Evolutionary conservation across 2,329 filamentous ascomycete genomes (phyloP), one percentile per base, ranked within the genome.

Genomic region (Monosporascus sp.): DNA sequence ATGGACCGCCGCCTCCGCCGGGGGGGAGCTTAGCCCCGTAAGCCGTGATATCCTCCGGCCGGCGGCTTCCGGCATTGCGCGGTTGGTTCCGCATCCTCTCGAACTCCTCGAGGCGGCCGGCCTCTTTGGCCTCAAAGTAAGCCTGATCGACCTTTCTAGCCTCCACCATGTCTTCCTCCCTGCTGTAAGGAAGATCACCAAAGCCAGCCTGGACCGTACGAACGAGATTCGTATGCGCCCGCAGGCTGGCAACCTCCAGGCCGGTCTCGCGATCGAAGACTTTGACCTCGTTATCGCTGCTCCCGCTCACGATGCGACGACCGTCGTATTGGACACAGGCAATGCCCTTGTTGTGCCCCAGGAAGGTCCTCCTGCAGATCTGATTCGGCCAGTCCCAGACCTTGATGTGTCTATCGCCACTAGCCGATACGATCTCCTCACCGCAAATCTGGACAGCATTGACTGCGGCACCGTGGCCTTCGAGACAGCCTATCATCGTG

Each of bases 281-380:
- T 61, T 94, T 91, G 35, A 99, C 90, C 41, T 94, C 92, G 67
- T 95, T 91, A 69, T 99, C 94, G 62, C 92, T 97, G 70, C 92
- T 97, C 3, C 94, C 94, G 62, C 90, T 97, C 50, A 99, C 90
- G 57, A 99, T 95, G 20, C 94, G 84, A 49, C 90, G 85, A 25
- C 90, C 91, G 67, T 99, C 94, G 66, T 94, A 97, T 70, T 99
- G 93, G 17, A 99, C 92, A 68, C 94, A 99, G 3, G 94, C 94
- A 62, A 99, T 97, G 35, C 94, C 94, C 69, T 99, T 99, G 58
- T 83, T 84, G 65, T 99, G 94, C 2, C 93, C 94, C 39, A 89
- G 78, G 36, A 96, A 85, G 1, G 89, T 96, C 62, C 88, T 84
- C 45, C 81, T 79, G 68, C 89, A 93, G 44, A 80, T 75, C 53